These are phyloP conservation scores for Didymosphaeria variabile DNA, from an alignment of 2,329 filamentous ascomycete species.

Conservation along the genomic window DNA sequence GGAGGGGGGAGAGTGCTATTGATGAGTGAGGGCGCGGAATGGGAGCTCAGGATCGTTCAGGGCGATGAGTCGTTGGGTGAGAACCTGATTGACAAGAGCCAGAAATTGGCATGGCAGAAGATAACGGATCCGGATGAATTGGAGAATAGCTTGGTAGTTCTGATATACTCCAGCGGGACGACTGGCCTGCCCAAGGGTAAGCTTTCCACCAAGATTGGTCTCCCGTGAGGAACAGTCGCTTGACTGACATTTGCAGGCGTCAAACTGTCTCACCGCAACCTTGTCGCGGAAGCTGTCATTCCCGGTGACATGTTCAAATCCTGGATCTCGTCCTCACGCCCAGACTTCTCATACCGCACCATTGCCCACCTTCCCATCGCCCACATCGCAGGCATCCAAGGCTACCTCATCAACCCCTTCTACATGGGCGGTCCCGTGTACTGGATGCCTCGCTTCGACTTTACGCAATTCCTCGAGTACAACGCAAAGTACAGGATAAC, in stretches of 20 bases:
- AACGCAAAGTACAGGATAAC: slow-evolving; percentile 60
- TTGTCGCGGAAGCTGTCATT: slow-evolving; percentile 45
- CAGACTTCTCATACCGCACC: slow-evolving; percentile 38
- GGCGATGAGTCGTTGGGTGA: slow-evolving; percentile 33
- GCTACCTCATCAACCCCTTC: slow-evolving; percentile 53
- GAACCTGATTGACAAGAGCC: slow-evolving; percentile 49
- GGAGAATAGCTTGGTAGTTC: slow-evolving; percentile 51
- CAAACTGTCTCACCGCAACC: slow-evolving; percentile 50
- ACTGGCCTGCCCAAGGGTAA: slow-evolving; percentile 53
- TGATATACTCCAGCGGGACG: slow-evolving; percentile 56
- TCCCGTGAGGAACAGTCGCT: neutral
- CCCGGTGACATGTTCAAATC: slow-evolving; percentile 18
- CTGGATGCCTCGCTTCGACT: slow-evolving; percentile 69
- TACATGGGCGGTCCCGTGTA: slow-evolving; percentile 53
- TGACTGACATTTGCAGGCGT: slow-evolving; percentile 32
- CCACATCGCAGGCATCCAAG: slow-evolving; percentile 55
- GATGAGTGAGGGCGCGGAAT: slow-evolving; percentile 56
- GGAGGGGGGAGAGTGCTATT: slow-evolving; percentile 59
- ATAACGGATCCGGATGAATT: slow-evolving; percentile 37
- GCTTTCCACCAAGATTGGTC: neutral
- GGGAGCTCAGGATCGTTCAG: slow-evolving; percentile 43
- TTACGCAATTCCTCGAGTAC: slow-evolving; percentile 62
- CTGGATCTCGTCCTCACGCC: slow-evolving; percentile 16
- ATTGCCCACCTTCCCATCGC: slow-evolving; percentile 55
- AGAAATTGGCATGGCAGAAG: slow-evolving; percentile 59